Evolutionary conservation across 306 rosid genomes (phyloP), one percentile per base, ranked within the genome.

Genomic region (Cicer chorassanicum): DNA sequence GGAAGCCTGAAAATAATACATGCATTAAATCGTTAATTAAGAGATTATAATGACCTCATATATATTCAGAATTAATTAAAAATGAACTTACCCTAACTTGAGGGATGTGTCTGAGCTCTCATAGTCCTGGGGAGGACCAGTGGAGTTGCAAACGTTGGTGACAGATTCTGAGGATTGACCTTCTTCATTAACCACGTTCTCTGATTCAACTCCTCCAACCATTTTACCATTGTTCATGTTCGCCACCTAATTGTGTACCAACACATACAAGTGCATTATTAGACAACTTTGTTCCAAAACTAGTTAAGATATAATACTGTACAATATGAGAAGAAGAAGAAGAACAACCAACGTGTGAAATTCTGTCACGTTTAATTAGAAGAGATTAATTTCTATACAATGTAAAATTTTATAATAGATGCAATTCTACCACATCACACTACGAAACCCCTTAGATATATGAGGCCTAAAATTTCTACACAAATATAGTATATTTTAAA

Each of bases 121-220:
- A 70, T 76, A 67, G 61, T 92, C 97, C 15, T 83, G 90, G 1
- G 96, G 88, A 54, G 93, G 87, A 53, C 87, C 82, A 46, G 68
- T 67, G 55, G 96, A 89, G 83, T 83, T 88, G 82, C 83, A 87
- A 50, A 71, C 74, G 42, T 88, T 83, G 2, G 99, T 90, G 45
- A 89, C 79, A 0, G 96, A 91, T 73, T 89, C 97, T 2, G 97
- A 94, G 13, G 99, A 94, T 49, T 88, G 96, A n/a, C 96, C 97
- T 74, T 91, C 97, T 75, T 90, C 96, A 5, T 11, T 60, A 14
- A 78, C 48, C 9, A 82, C 1, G 53, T 62, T 74, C 70, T 87
- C 94, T 1, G 84, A 87, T 44, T 89, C 91, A 0, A 34, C 66
- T 7, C 73, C 88, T n/a, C 81, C 74, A 1, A 42, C 72, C 77